Conservation (phyloP, 139 green algal genomes). For the Closterium sp. region DNA sequence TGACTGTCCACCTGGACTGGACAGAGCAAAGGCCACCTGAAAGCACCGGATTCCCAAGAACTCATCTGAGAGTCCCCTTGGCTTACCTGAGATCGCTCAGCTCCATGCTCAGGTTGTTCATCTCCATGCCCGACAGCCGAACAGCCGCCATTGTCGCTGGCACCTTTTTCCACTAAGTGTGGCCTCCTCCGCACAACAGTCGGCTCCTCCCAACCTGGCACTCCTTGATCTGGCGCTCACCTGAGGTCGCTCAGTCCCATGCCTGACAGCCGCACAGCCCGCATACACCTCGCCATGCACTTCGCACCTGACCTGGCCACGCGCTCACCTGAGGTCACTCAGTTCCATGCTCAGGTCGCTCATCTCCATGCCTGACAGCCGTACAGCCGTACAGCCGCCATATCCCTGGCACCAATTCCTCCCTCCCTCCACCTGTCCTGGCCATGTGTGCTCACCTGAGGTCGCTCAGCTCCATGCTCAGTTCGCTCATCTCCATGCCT, state of each 20-base stretch:
- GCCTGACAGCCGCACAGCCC: not conserved
- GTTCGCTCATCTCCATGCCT: not conserved
- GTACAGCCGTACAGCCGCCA: constrained; percentile 41
- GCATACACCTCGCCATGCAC: no score
- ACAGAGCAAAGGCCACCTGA: not conserved
- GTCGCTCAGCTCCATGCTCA: constrained; percentile 48
- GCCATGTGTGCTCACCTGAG: no score
- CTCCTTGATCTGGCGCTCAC: not conserved
- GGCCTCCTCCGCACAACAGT: no score
- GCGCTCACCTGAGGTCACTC: constrained; percentile 39
- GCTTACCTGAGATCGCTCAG: constrained; percentile 41
- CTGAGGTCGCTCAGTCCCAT: constrained; percentile 49
- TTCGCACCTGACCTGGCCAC: no score
- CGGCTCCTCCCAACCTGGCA: no score
- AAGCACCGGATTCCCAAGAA: not conserved
- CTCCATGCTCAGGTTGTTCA: constrained; percentile 49
- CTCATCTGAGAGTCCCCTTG: not conserved
- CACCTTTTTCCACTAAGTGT: not conserved
- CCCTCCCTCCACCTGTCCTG: not conserved
- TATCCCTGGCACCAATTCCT: not conserved
- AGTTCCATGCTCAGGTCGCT: constrained; percentile 52
- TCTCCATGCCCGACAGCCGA: constrained; percentile 46
- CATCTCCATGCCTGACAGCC: constrained; percentile 48
- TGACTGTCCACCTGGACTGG: not conserved
- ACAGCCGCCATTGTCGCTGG: constrained; percentile 42